phyloP scores from a whole-genome alignment of 495 filamentous ascomycete species.

The Chlorociboria aeruginascens region DNA sequence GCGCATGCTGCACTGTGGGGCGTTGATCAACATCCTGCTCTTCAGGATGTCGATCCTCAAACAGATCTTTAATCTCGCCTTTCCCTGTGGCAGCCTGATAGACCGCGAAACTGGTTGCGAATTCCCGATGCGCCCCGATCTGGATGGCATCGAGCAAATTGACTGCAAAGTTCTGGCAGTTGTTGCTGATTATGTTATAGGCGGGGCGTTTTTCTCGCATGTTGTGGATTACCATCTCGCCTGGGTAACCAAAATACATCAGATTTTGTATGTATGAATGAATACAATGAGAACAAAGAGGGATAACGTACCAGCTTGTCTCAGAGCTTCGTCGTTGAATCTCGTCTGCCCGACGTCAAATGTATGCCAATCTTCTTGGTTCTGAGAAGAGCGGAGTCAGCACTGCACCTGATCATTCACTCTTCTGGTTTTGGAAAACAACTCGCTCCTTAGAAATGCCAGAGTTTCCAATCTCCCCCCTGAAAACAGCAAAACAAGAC shows the following conservation, averaged over 20 bases:
- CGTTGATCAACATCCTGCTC: conserved; percentile 17
- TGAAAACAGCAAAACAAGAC: no score
- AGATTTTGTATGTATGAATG: neutral
- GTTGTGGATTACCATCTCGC: conserved; percentile 31
- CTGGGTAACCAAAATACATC: conserved; percentile 10
- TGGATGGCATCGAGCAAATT: conserved; percentile 31
- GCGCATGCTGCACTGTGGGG: conserved; percentile 23
- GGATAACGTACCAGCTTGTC: conserved; percentile 25
- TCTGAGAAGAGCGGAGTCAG: no score
- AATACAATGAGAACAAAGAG: neutral
- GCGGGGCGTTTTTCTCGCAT: conserved; percentile 27
- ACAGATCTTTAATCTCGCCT: conserved; percentile 28
- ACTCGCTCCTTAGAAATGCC: no score
- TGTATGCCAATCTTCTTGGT: conserved; percentile 25
- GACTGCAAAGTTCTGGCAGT: conserved; percentile 37
- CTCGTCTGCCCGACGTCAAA: conserved; percentile 31
- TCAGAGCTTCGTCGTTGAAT: conserved; percentile 34
- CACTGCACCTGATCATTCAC: no score
- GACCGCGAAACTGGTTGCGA: conserved; percentile 30
- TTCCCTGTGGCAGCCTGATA: conserved; percentile 27
- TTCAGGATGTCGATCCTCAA: conserved; percentile 20
- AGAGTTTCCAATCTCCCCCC: no score
- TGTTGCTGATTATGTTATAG: conserved; percentile 37
- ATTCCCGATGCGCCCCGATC: conserved; percentile 25
- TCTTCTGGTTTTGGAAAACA: no score